phyloP scores from a whole-genome alignment of 2,329 filamentous ascomycete species.

The Colletotrichum cereale region DNA sequence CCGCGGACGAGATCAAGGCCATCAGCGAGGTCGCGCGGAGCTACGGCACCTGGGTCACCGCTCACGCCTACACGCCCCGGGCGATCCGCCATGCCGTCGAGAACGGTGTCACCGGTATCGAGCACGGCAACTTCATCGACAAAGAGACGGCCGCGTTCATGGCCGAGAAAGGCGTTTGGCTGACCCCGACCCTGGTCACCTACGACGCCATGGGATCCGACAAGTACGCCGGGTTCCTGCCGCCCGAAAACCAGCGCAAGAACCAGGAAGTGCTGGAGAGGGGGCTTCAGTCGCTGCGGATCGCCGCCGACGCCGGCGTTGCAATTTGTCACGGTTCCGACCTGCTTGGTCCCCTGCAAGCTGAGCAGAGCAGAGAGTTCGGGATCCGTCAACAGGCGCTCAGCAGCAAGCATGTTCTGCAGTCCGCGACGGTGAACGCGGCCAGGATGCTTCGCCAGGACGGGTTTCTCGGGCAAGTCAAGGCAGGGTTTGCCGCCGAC shows the following conservation, averaged over 20 bases:
- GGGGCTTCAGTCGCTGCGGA: conserved; percentile 60
- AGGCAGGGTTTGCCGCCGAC: conserved; percentile 64
- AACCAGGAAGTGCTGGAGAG: conserved; percentile 61
- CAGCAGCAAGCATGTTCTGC: conserved; percentile 44
- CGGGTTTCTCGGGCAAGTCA: conserved; percentile 62
- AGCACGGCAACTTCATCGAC: conserved; percentile 59
- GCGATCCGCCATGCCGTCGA: conserved; percentile 67
- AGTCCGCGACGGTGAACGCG: conserved; percentile 58
- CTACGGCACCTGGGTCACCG: conserved; percentile 66
- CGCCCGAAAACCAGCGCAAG: conserved; percentile 60
- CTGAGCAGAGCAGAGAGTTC: conserved; percentile 51
- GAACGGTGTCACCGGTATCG: conserved; percentile 67
- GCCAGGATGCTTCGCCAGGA: conserved; percentile 62
- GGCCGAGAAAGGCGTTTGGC: conserved; percentile 60
- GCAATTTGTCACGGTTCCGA: conserved; percentile 67
- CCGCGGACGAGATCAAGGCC: conserved; percentile 66
- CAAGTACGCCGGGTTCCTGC: conserved; percentile 58
- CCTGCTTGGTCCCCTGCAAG: conserved; percentile 48
- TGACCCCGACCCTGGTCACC: conserved; percentile 67
- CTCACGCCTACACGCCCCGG: conserved; percentile 68
- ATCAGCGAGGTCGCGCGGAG: conserved; percentile 64
- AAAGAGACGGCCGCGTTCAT: conserved; percentile 61
- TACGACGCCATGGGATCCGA: conserved; percentile 63
- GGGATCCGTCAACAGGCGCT: conserved; percentile 46
- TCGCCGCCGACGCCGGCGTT: conserved; percentile 65